Conservation (phyloP, 208 protist species). For the Leishmania tropica region DNA sequence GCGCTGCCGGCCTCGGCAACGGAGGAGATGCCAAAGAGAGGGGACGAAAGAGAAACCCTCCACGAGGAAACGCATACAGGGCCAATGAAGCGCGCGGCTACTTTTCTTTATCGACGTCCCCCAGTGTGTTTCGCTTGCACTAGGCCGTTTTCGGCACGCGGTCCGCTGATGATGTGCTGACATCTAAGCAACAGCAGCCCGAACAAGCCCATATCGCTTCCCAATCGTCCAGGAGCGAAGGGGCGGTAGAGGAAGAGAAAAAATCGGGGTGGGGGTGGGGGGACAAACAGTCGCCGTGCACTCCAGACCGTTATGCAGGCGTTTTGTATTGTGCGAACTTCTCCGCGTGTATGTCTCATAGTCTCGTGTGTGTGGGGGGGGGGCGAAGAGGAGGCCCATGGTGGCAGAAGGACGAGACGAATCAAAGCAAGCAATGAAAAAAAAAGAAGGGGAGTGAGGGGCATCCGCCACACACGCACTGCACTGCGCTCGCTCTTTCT, state of each 20-base stretch:
- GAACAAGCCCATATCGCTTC: background rate
- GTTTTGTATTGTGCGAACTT: background rate
- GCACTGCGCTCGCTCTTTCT: background rate
- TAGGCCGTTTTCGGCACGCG: background rate
- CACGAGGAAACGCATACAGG: background rate
- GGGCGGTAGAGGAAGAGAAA: background rate
- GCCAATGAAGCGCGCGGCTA: background rate
- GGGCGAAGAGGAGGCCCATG: background rate
- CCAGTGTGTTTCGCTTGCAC: background rate
- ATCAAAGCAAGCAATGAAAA: background rate
- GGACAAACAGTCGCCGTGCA: background rate
- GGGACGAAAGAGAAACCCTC: background rate
- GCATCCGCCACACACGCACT: background rate
- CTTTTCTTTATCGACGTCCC: background rate
- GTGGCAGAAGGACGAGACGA: background rate
- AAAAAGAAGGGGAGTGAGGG: background rate
- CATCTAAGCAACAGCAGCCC: background rate
- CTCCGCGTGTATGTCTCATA: background rate
- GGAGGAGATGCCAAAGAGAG: background rate
- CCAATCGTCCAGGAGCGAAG: background rate
- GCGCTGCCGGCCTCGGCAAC: no score
- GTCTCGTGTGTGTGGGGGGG: background rate
- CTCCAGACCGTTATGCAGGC: background rate
- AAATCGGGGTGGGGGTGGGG: background rate
- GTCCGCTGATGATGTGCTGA: background rate